A percentile compares a stretch with the other conserved stretches of the same genome.
These are phyloP conservation scores for Umbelopsis sp. DNA, from an alignment of 371 early-diverging fungal species.

Conservation along the genomic window DNA sequence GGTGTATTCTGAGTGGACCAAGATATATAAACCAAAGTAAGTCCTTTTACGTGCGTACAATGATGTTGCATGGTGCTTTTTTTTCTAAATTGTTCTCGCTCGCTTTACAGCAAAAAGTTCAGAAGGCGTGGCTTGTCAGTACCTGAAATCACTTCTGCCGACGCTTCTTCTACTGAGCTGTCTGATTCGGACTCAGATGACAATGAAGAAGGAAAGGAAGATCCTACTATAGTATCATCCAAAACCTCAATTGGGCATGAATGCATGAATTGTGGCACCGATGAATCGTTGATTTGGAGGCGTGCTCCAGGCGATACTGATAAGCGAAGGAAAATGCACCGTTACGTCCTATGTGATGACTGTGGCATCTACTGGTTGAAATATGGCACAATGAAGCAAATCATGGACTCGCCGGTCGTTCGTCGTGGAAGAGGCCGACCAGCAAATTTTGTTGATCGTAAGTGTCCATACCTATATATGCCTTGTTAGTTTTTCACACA, in stretches of 20 bases:
- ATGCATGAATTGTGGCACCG: constrained; percentile 64
- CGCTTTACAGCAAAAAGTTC: constrained; percentile 49
- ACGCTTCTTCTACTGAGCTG: not conserved
- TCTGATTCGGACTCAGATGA: constrained; percentile 29
- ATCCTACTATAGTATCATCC: constrained; percentile 40
- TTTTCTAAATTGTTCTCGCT: not conserved
- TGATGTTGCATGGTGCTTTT: not conserved
- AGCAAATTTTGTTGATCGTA: constrained; percentile 4
- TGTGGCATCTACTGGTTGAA: constrained; percentile 79
- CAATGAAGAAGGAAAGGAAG: constrained; percentile 32
- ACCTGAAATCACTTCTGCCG: constrained; percentile 7
- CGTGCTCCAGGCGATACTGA: constrained; percentile 57
- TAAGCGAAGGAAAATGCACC: constrained; percentile 43
- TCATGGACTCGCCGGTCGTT: constrained; percentile 22
- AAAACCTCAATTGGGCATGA: constrained; percentile 33
- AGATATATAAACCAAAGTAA: constrained; percentile 69
- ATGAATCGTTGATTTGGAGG: constrained; percentile 56
- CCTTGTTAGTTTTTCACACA: too few species aligned
- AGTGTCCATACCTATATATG: not conserved
- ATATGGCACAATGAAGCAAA: constrained; percentile 62
- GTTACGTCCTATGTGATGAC: constrained; percentile 68
- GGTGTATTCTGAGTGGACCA: constrained; percentile 74
- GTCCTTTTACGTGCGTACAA: constrained; percentile 10
- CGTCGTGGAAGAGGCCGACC: constrained; percentile 21
- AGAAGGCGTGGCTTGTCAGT: constrained; percentile 27